Evolutionary conservation across 345 rosid species (phyloP), one percentile per base, ranked within the genome.

Genomic region (Boechera divaricarpa): DNA sequence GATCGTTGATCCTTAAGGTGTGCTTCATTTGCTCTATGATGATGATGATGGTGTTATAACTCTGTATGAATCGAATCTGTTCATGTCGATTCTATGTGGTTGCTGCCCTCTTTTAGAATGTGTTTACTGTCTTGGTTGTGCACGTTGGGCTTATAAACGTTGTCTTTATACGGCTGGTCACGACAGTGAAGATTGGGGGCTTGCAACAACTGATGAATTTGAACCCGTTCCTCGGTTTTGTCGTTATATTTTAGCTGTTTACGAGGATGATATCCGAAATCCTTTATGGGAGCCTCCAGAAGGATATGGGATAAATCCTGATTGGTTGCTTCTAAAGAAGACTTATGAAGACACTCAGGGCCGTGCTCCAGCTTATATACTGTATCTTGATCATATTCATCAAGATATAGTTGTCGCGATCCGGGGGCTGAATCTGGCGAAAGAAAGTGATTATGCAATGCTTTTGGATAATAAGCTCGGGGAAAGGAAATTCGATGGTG

Each of bases 101-200:
- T 53, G 88, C 60, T 79, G 82, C 68, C 99, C 98, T 45, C 83
- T 95, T 61, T 91, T 95, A 3, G 98, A 95, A 83, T 89, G 98
- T 36, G 96, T 95, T 4, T 92, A 91, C 82, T 95, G 99, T 69
- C 85, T 92, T 52, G 98, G 96, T n/a, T 92, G 99, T 70, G 90
- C 94, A 6, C 96, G 97, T 10, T 95, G 99, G 99, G 97, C 89
- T 29, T 95, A 97, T 88, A 92, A 92, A 82, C 85, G 98, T 15
- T 92, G 98, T 65, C 98, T 92, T 75, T 90, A 90, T 76, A 79
- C 94, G 5, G 97, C 98, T 1, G 97, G 94, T 35, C 98, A 87
- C 67, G 98, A 95, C 77, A 95, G 98, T 69, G 83, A 89, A 82
- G 92, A 88, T 32, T 95, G 98, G 98, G 96, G 97, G 8, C 76